Base-by-base conservation (phyloP, 768 basidiomycete genomes). In the Pleurotus eryngii region DNA sequence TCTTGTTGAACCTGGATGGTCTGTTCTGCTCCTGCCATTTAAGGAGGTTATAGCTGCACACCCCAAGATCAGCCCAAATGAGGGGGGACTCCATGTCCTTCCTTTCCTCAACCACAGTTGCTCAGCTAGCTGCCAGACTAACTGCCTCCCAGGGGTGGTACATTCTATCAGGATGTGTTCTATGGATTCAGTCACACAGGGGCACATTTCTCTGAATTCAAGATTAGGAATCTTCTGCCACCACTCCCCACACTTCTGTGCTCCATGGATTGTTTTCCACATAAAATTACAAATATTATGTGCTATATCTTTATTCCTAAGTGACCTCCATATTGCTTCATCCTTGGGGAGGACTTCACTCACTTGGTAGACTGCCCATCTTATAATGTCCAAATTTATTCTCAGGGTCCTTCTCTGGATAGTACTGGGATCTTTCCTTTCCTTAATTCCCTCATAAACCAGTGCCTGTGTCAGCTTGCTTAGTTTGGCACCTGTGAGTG, bases 101-200 rank as follows among this genome's bases (percentile, higher is more conserved):
- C 45, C 49, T 4, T 60, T 55, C 1, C 15, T 24, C 0, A 17
- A 9, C 66, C 65, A 68, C 2, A 67, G 15, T 17, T 59, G 37
- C 38, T 57, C 42, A 2, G 59, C 63, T 1, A 61, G 35, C 17
- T 58, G 20, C 71, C 71, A 73, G 5, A 69, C 43, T 17, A 12
- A 18, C 38, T 51, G 40, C 43, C 68, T 67, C 0, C 66, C 67
- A 1, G 60, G 55, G 1, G 49, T 57, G 45, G 20, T 24, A 45
- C 72, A 73, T 22, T 69, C 55, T 0, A 49, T 59, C 1, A 72
- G 60, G 5, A 72, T 71, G 49, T 74, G 71, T 11, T 66, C 63
- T 57, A 74, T 61, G 5, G 14, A 15, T 6, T 43, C 40, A 43
- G 40, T 3, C 12, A 43, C 0, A 61, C 12, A 71, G 6, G 5